Conservation (phyloP, 495 filamentous ascomycete genomes). For the Aspergillus incahuasiensis region DNA sequence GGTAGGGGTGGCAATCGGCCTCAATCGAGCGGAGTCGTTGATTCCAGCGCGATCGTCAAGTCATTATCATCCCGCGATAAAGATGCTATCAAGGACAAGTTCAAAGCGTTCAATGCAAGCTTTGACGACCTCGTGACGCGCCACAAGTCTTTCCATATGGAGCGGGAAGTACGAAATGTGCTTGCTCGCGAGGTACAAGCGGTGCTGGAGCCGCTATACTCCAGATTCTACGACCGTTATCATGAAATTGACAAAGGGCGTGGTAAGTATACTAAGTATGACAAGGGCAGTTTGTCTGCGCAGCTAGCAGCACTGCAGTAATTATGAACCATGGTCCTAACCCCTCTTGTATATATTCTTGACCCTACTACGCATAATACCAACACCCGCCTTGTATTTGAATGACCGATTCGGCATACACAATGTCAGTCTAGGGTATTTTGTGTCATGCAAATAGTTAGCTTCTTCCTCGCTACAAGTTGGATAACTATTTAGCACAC, state of each 20-base stretch:
- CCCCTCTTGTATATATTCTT: too few species aligned
- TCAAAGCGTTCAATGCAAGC: constrained; percentile 79
- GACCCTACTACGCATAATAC: too few species aligned
- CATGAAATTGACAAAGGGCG: constrained; percentile 96
- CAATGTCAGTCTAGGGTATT: too few species aligned
- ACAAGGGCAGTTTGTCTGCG: constrained; percentile 60
- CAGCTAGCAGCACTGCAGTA: constrained; percentile 38
- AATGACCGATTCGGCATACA: too few species aligned
- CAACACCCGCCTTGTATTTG: too few species aligned
- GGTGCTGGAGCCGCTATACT: constrained; percentile 91
- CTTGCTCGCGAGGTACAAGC: constrained; percentile 78
- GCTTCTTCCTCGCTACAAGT: too few species aligned
- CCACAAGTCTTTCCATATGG: constrained; percentile 78
- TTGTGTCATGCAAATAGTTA: too few species aligned
- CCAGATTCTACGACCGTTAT: constrained; percentile 93
- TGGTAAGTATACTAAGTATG: constrained; percentile 96
- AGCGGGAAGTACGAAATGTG: constrained; percentile 76
- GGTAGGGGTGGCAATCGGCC: constrained; percentile 53
- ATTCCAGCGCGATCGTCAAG: constrained; percentile 79
- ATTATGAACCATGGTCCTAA: too few species aligned
- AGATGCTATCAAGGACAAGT: constrained; percentile 94
- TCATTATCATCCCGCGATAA: constrained; percentile 80
- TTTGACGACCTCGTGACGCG: constrained; percentile 83
- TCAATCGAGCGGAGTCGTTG: constrained; percentile 60
- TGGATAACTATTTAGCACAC: too few species aligned